phyloP scores from a whole-genome alignment of 305 asterid genomes.

The Solanum chacoense region DNA sequence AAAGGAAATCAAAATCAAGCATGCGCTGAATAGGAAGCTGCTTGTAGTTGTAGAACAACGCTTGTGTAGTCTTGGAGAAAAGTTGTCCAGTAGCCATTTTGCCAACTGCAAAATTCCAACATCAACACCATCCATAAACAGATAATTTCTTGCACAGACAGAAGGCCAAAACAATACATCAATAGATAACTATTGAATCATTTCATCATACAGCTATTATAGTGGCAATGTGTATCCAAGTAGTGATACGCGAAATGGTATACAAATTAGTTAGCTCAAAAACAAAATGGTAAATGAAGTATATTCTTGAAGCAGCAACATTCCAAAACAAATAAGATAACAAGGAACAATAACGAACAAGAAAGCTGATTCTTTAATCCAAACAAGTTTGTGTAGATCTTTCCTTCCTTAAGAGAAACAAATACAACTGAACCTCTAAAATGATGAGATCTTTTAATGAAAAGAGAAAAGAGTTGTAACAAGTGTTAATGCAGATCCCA shows the following conservation, averaged over 20 bases:
- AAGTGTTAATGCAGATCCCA: background rate
- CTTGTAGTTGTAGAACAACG: conserved; percentile 91
- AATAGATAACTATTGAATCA: background rate
- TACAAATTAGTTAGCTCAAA: background rate
- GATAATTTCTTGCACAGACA: background rate
- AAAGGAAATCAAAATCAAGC: conserved; percentile 99
- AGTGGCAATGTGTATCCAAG: background rate
- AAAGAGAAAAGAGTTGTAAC: background rate
- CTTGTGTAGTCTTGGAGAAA: conserved; percentile 89
- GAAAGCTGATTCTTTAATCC: background rate
- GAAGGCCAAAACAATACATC: background rate
- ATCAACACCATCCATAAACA: conserved; percentile 8
- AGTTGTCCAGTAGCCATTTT: conserved; percentile 92
- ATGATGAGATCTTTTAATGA: conserved; percentile 9
- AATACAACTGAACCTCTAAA: background rate
- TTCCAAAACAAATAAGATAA: background rate
- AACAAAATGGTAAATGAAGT: background rate
- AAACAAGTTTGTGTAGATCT: background rate
- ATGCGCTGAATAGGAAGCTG: conserved; percentile 92
- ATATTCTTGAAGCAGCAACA: background rate
- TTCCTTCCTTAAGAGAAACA: background rate
- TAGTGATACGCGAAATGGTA: background rate
- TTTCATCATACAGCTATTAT: background rate
- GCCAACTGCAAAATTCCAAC: conserved; percentile 16
- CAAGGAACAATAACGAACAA: background rate